These are phyloP conservation scores for Talaromyces atroroseus DNA, from an alignment of 2,329 filamentous ascomycete genomes.

Conservation along the genomic window DNA sequence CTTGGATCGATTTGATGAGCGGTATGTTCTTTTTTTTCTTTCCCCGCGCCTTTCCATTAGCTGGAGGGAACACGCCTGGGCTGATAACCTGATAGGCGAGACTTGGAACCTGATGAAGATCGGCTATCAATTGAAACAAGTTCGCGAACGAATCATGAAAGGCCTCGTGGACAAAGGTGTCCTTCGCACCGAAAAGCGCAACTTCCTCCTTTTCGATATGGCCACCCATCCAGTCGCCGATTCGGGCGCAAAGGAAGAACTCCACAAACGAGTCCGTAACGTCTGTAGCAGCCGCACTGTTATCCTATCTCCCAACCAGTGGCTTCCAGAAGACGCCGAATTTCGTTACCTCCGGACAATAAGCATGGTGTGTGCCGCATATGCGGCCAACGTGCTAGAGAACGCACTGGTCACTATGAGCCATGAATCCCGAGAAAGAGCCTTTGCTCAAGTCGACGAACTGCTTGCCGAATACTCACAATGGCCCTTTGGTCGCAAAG, in stretches of 20 bases:
- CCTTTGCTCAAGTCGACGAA: conserved; percentile 96
- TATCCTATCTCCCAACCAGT: conserved; percentile 77
- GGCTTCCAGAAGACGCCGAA: conserved; percentile 88
- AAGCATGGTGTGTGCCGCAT: conserved; percentile 94
- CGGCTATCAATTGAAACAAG: conserved; percentile 98
- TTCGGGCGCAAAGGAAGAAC: conserved; percentile 94
- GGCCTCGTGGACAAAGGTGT: conserved; percentile 98
- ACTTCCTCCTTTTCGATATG: conserved; percentile 99
- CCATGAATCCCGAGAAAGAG: conserved; percentile 87
- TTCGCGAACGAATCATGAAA: conserved; percentile 93
- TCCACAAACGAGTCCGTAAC: conserved; percentile 84
- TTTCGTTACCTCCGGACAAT: conserved; percentile 90
- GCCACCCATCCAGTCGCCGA: conserved; percentile 96
- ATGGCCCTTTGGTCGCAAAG: conserved; percentile 86
- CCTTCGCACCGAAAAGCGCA: conserved; percentile 95
- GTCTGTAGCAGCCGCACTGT: conserved; percentile 91
- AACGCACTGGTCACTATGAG: conserved; percentile 92
- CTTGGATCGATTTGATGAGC: conserved; percentile 98
- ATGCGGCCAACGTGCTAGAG: conserved; percentile 95
- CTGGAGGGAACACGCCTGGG: neutral
- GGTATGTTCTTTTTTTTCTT: conserved; percentile 52
- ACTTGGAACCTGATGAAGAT: conserved; percentile 99
- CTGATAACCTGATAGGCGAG: conserved; percentile 61
- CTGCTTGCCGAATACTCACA: conserved; percentile 93
- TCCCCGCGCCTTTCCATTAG: neutral